Conservation (phyloP, 2,329 filamentous ascomycete species). For the Sporothrix sp. region DNA sequence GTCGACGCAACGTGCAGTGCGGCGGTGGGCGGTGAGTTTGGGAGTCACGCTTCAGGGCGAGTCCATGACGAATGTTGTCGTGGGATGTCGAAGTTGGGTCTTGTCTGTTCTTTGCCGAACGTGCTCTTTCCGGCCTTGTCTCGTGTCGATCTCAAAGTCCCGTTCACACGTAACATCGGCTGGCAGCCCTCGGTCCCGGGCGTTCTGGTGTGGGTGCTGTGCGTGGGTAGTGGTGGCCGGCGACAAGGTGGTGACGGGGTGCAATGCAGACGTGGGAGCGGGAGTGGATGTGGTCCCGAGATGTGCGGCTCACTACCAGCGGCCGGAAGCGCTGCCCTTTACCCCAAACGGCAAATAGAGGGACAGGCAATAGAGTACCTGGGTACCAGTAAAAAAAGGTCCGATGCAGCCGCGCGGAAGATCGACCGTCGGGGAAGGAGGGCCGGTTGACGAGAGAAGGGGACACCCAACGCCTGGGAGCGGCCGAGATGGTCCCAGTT, state of each 20-base stretch:
- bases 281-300: conserved; percentile 4
- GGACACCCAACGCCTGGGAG: conserved; percentile 1
- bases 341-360: background rate
- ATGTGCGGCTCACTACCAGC: conserved; percentile 6
- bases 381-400: background rate
- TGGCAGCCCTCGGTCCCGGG: too few relatives aligned
- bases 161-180: too few relatives aligned
- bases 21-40: too few relatives aligned
- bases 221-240: too few relatives aligned
- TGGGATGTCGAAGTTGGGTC: too few relatives aligned
- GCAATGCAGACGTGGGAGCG: background rate
- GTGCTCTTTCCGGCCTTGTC: too few relatives aligned
- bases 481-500: background rate
- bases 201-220: background rate
- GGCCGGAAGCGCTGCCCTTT: background rate
- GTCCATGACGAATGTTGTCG: too few relatives aligned
- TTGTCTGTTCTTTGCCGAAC: too few relatives aligned
- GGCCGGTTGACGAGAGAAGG: background rate
- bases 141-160: too few relatives aligned
- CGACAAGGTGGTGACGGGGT: background rate
- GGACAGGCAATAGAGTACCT: background rate
- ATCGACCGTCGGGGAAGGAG: background rate
- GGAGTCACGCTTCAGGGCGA: too few relatives aligned
- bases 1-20: too few relatives aligned
- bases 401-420: conserved; percentile 3